These are phyloP conservation scores for Sarcodon aspratus DNA, from an alignment of 768 basidiomycete genomes.

Conservation along the genomic window DNA sequence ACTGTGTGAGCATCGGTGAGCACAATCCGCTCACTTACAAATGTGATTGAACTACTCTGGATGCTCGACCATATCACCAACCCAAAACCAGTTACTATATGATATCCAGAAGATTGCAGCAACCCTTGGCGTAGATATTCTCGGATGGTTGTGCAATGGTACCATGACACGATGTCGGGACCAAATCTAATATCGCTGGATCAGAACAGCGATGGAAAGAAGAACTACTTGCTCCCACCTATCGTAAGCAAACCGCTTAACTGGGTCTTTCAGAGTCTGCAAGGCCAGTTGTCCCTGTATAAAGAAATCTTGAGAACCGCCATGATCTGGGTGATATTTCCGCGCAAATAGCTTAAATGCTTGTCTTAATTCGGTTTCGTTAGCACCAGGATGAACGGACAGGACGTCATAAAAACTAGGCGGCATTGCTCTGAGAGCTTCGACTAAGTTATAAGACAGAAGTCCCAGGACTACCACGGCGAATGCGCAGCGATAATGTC, in stretches of 20 bases:
- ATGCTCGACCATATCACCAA: constrained; percentile 57
- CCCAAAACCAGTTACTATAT: constrained; percentile 44
- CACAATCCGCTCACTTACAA: constrained; percentile 33
- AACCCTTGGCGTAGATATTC: constrained; percentile 66
- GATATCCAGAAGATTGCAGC: constrained; percentile 49
- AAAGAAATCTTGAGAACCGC: constrained; percentile 51
- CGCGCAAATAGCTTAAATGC: constrained; percentile 72
- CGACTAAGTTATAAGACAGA: constrained; percentile 51
- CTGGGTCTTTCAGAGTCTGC: constrained; percentile 69
- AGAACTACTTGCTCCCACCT: constrained; percentile 31
- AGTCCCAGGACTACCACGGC: constrained; percentile 54
- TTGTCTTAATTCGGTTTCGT: constrained; percentile 53
- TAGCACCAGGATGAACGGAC: constrained; percentile 46
- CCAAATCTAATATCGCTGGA: constrained; percentile 46
- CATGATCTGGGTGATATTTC: constrained; percentile 68
- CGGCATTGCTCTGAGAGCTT: constrained; percentile 41
- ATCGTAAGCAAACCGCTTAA: constrained; percentile 77
- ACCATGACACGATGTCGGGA: constrained; percentile 59
- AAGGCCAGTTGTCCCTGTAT: constrained; percentile 63
- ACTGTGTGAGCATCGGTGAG: not conserved
- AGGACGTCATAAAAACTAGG: constrained; percentile 78
- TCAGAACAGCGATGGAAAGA: constrained; percentile 1
- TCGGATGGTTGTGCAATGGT: constrained; percentile 48
- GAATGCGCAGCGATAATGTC: constrained; percentile 56
- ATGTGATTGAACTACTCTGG: constrained; percentile 48